Evolutionary conservation across 2,329 filamentous ascomycete species (phyloP), one percentile per base, ranked within the genome.

Genomic region (Colletotrichum sp.): DNA sequence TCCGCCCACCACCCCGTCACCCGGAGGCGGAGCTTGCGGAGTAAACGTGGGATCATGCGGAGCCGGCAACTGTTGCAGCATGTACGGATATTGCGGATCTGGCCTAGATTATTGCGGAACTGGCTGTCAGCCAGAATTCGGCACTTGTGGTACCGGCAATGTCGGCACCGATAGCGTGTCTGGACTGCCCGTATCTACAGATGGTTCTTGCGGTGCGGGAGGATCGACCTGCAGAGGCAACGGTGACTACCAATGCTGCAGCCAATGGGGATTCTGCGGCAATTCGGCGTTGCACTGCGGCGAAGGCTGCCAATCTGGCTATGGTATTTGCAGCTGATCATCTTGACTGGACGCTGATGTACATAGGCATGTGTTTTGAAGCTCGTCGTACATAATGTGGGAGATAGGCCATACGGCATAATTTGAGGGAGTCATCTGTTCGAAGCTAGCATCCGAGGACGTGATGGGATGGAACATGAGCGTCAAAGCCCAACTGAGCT

Each of bases 211-310:
- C 27, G 74, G 76, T 30, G 59, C 63, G 7, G 71, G 74, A 6
- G 65, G 55, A 28, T 68, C 74, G 3, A 78, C 76, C 6, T 78
- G 76, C 32, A 55, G 30, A 32, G 76, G 76, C n/a, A 74, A 77
- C 34, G 73, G 73, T 55, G 68, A 59, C 59, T 28, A 76, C 63
- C 68, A 74, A 39, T 80, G 79, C 63, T 80, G 79, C 57, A 79
- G 78, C 19, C 13, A 65, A 19, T 77, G 67, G 9, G 79, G 79
- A 11, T 80, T 76, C 61, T 80, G 79, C 32, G 79, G 79, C 15
- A 68, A 66, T 8, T 72, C 70, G 2, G 19, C 34, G 16, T 32
- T 63, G 4, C 71, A 78, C 63, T 79, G 78, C 27, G 78, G 78
- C 39, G 22, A 39, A 12, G 78, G 75, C 8, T 79, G 78, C 28